Conservation (phyloP, 345 rosid species). For the Brassica cretica region DNA sequence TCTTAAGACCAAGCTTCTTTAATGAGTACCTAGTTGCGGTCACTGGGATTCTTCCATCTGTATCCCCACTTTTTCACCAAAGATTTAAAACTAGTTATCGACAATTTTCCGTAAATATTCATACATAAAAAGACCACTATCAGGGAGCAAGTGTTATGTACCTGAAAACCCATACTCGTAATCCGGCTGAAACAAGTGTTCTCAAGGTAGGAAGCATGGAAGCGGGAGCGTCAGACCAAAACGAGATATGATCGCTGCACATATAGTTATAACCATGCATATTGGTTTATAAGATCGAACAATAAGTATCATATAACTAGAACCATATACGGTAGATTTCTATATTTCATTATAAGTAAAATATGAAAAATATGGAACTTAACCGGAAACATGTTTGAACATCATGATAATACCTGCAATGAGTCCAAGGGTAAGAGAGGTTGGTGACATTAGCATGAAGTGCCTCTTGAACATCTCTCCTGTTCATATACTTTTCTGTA, state of each 20-base stretch:
- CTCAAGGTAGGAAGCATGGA: slow-evolving; percentile 68
- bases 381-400: background rate
- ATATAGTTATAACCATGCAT: slow-evolving; percentile 3
- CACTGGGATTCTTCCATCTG: slow-evolving; percentile 88
- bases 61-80: slow-evolving; percentile 60
- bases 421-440: slow-evolving; percentile 70
- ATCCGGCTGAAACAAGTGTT: slow-evolving; percentile 67
- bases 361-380: background rate
- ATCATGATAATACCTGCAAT: slow-evolving; percentile 57
- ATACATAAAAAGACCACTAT: background rate
- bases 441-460: slow-evolving; percentile 72
- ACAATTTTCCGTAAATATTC: background rate
- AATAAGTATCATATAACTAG: background rate
- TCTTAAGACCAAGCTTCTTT: slow-evolving; percentile 67
- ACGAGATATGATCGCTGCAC: slow-evolving; percentile 45
- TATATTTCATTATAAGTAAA: background rate
- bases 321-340: background rate
- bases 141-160: slow-evolving; percentile 10
- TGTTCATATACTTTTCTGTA: slow-evolving; percentile 57
- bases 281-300: background rate
- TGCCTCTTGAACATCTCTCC: slow-evolving; percentile 75
- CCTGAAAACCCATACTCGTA: slow-evolving; percentile 84
- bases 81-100: background rate
- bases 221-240: slow-evolving; percentile 63
- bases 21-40: slow-evolving; percentile 67